phyloP scores from a whole-genome alignment of 805 yeast genomes.

The Candida ipomoeae region DNA sequence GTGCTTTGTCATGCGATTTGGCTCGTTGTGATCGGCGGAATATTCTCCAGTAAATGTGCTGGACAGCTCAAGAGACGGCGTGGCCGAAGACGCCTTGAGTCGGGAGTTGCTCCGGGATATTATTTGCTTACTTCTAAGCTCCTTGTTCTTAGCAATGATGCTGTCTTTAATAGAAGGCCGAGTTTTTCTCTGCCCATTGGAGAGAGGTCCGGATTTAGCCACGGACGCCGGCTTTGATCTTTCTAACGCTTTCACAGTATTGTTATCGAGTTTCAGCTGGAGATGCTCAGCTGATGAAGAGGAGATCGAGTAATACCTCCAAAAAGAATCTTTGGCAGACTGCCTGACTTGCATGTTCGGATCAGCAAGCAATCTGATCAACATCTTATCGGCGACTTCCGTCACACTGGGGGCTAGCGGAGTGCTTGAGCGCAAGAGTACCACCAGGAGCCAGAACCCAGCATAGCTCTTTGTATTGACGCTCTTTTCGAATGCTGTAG shows the following conservation, averaged over 20 bases:
- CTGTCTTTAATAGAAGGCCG: constrained; percentile 48
- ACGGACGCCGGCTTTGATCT: constrained; percentile 46
- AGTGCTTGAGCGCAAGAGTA: constrained; percentile 48
- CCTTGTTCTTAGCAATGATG: constrained; percentile 42
- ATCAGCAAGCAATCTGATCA: constrained; percentile 64
- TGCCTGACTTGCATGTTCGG: constrained; percentile 80
- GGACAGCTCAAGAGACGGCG: not conserved
- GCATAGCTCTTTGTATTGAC: constrained; percentile 66
- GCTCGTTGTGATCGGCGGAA: not conserved
- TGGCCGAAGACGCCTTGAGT: not conserved
- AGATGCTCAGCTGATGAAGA: constrained; percentile 48
- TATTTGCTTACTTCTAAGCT: constrained; percentile 25
- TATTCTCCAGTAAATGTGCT: not conserved
- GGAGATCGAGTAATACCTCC: constrained; percentile 59
- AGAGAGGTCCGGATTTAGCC: constrained; percentile 5
- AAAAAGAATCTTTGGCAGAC: constrained; percentile 65
- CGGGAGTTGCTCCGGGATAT: constrained; percentile 19
- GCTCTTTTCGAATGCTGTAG: constrained; percentile 64
- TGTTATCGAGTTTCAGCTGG: constrained; percentile 38
- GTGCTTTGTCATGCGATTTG: not conserved
- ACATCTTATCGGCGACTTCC: constrained; percentile 46
- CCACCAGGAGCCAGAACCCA: constrained; percentile 64
- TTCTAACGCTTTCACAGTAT: constrained; percentile 57
- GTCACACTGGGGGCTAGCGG: constrained; percentile 17
- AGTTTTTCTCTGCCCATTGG: constrained; percentile 15